Conservation (phyloP, 345 rosid genomes). For the Melastoma malabathricum region DNA sequence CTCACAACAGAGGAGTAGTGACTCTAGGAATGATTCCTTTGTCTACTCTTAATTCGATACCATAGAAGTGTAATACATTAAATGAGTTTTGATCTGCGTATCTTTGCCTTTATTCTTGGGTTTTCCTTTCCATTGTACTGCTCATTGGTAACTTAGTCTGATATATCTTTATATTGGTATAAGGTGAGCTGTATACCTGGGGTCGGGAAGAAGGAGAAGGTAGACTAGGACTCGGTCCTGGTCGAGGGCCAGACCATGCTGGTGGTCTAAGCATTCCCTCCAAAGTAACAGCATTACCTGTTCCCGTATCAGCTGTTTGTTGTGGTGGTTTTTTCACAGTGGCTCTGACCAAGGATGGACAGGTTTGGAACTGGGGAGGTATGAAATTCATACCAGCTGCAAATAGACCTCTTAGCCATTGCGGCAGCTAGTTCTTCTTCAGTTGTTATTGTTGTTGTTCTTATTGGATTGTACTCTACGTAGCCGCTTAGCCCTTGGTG, state of each 20-base stretch:
- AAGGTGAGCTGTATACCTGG: conserved; percentile 82
- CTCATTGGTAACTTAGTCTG: too few relatives aligned
- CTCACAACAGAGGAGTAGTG: too few relatives aligned
- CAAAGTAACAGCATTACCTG: conserved; percentile 50
- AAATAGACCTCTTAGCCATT: background rate
- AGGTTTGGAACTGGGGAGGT: conserved; percentile 97
- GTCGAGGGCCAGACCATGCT: conserved; percentile 80
- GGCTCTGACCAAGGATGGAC: conserved; percentile 64
- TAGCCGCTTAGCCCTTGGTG: too few relatives aligned
- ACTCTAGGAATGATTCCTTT: too few relatives aligned
- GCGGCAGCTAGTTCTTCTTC: background rate
- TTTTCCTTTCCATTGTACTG: too few relatives aligned
- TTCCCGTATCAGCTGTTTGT: conserved; percentile 54
- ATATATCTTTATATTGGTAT: conserved; percentile 2
- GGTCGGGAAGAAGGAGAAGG: conserved; percentile 98
- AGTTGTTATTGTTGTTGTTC: background rate
- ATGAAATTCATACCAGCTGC: background rate
- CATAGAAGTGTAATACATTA: too few relatives aligned
- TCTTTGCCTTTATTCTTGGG: too few relatives aligned
- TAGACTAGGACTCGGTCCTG: conserved; percentile 88
- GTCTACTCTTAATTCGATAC: too few relatives aligned
- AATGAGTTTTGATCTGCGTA: too few relatives aligned
- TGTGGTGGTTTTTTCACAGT: conserved; percentile 91
- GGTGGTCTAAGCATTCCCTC: conserved; percentile 91
- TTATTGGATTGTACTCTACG: too few relatives aligned